Evolutionary conservation across 352 stramenopile species (phyloP).

Genomic region (Peronosclerospora sorghi): DNA sequence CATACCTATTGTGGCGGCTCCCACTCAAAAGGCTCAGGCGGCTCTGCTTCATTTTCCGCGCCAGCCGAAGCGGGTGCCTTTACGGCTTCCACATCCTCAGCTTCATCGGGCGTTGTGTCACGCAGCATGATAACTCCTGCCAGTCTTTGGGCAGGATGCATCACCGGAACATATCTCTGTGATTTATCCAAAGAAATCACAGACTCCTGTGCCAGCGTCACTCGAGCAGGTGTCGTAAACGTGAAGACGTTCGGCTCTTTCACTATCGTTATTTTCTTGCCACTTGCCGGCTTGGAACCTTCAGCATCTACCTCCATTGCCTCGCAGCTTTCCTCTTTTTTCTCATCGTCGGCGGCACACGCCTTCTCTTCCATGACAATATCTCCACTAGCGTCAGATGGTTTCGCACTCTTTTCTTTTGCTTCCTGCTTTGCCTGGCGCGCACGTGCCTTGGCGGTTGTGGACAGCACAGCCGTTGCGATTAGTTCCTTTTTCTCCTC

Average conservation of each 20-base stretch:
- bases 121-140: conserved; percentile 93
- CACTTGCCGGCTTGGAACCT: conserved; percentile 25
- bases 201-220: conserved; percentile 88
- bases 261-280: conserved; percentile 47
- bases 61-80: conserved; percentile 84
- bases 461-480: conserved; percentile 94
- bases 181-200: conserved; percentile 85
- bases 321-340: conserved; percentile 29
- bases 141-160: conserved; percentile 51
- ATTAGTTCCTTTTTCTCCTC: conserved; percentile 98
- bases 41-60: conserved; percentile 90
- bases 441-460: conserved; percentile 94
- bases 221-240: conserved; percentile 88
- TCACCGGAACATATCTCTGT: conserved; percentile 88
- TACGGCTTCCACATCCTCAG: conserved; percentile 89
- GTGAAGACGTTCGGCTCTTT: conserved; percentile 91
- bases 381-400: conserved; percentile 35
- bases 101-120: conserved; percentile 89
- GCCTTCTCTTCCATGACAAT: conserved; percentile 43
- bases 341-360: conserved; percentile 30
- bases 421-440: conserved; percentile 87
- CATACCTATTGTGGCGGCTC: conserved; percentile 56
- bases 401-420: conserved; percentile 59
- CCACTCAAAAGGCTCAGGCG: conserved; percentile 96
- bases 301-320: conserved; percentile 72